Evolutionary conservation across 2,329 filamentous ascomycete species (phyloP).

Genomic region (Venturia aucupariae): DNA sequence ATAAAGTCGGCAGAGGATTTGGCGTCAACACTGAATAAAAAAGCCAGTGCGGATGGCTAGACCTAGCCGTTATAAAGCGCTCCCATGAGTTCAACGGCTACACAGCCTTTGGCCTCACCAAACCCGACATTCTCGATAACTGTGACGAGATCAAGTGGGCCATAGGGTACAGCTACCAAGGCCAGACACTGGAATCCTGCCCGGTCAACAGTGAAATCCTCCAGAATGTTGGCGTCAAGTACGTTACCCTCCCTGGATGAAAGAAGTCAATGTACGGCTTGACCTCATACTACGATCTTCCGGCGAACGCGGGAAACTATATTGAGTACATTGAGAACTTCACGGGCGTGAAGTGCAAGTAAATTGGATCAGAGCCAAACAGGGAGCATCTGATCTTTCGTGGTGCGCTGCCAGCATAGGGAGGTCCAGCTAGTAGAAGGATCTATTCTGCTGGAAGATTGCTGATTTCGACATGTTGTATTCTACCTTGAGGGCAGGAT

Average conservation of each 20-base stretch:
- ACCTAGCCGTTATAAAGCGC: slow-evolving; percentile 61
- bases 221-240: slow-evolving; percentile 53
- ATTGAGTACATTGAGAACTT: slow-evolving; percentile 59
- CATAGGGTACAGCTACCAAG: slow-evolving; percentile 56
- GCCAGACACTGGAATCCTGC: slow-evolving; percentile 50
- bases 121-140: slow-evolving; percentile 62
- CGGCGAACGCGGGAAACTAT: slow-evolving; percentile 55
- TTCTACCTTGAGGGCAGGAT: not conserved
- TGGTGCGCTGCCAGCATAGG: slow-evolving; percentile 2
- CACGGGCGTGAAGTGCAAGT: slow-evolving; percentile 53
- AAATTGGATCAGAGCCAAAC: slow-evolving; percentile 57
- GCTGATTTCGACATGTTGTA: not conserved
- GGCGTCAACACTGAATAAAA: slow-evolving; percentile 50
- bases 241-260: slow-evolving; percentile 63
- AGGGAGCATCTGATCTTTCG: slow-evolving; percentile 52
- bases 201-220: slow-evolving; percentile 54
- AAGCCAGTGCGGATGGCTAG: slow-evolving; percentile 56
- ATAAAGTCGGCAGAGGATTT: slow-evolving; percentile 46
- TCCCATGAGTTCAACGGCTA: slow-evolving; percentile 52
- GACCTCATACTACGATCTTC: slow-evolving; percentile 54
- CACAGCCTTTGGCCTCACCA: slow-evolving; percentile 51
- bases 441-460: not conserved
- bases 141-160: slow-evolving; percentile 69
- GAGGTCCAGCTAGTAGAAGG: too few relatives aligned
- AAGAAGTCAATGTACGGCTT: slow-evolving; percentile 52